Base-by-base conservation (phyloP, 2,329 filamentous ascomycete genomes). In the Sporothrix humicola region DNA sequence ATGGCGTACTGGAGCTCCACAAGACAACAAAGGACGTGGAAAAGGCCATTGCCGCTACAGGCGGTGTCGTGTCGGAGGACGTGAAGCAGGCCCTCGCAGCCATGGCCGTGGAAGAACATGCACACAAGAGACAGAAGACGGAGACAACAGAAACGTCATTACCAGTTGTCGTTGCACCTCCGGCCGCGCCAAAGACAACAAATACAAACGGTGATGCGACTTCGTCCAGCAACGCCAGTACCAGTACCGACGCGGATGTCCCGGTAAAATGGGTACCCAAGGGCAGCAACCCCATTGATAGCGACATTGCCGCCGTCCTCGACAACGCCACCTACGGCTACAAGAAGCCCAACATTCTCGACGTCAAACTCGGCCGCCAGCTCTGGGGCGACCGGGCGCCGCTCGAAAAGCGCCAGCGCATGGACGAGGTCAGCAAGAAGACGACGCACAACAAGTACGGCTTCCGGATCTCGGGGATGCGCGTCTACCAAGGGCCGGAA, bases 341-440 rank as follows among this genome's bases (percentile, higher is more conserved):
- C 84, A 89, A 88, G 78, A 88, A 89, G 74, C 94, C 96, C 7
- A 98, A 97, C 78, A 94, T 99, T 8, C 85, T 99, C 73, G 96
- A 99, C 80, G 89, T 97, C 76, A 99, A 99, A 84, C 89, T 99
- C 23, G 96, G 96, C 59, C 87, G 90, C 69, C 88, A 93, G 46
- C 84, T 99, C 6, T 98, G 94, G 92, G 95, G 93, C 15, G 93
- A 97, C 74, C 85, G 90, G 75, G 89, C 89, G 31, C 85, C 87
- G 0, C 77, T 81, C 37, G 84, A 89, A 78, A 91, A 91, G 83
- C 87, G 87, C 77, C 79, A 82, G 50, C 85, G 89, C 44, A 90
- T 91, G 78, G 86, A 90, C 77, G 85, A 88, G 79, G 88, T 91
- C 73, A 84, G 85, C 46, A 80, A 82, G 42, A 83, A 86, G 78